Base-by-base conservation (phyloP, 768 basidiomycete species). In the Fomitopsis pulvina region DNA sequence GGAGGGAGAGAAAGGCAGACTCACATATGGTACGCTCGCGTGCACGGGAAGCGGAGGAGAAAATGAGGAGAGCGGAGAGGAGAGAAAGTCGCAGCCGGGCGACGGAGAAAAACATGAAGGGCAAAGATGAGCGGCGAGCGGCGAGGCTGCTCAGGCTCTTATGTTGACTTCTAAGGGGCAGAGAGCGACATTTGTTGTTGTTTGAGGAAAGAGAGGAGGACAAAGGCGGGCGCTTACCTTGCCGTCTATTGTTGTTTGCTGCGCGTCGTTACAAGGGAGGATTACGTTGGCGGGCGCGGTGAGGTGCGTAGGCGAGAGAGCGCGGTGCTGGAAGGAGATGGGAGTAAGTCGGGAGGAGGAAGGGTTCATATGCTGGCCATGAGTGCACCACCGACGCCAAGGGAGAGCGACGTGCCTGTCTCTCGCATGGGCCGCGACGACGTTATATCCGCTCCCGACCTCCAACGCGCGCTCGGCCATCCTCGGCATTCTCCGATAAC, bases 21-120 rank as follows among this genome's bases (percentile, higher is more conserved):
- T 57, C 62, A 85, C 86, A 88, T 51, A 88, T 62, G 7, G 73
- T 68, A 41, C 82, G 69, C 58, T 82, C 75, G 60, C 68, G 70
- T 27, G 82, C 78, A 57, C 64, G 55, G 56, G 71, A 70, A 55
- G 66, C 63, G 26, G 71, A 48, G 46, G 64, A 65, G 62, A 76
- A 37, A 56, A 45, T 38, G 53, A 75, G 53, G 57, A 74, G 60
- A 52, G 76, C 60, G 54, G 73, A 58, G 57, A 70, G 38, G 53
- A 71, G 34, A 29, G 57, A 54, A 58, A 69, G 78, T 80, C 84
- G 86, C 86, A 78, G 63, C 85, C 85, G 63, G 86, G 85, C 85
- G 84, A 86, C 79, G 60, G 66, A 65, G 66, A 72, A 76, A 65
- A 77, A 68, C 83, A 86, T 85, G 71, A 67, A 70, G 66, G 67